Conservation (phyloP, 331 rosid genomes). For the Acacia concinna region DNA sequence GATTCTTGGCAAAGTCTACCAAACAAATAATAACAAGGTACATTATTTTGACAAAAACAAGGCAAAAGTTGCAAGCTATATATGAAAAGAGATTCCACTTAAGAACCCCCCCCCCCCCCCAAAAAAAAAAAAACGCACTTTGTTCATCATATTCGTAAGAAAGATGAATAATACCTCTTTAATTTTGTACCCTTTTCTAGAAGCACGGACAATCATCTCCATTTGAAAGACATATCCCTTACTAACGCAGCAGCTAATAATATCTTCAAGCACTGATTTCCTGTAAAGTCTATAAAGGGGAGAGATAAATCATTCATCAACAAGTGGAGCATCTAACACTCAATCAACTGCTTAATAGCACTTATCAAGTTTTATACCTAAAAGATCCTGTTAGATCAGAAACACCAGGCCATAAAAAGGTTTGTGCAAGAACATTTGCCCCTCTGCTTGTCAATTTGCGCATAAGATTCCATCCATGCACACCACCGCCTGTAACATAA, state of each 20-base stretch:
- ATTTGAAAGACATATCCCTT: slow-evolving; percentile 98
- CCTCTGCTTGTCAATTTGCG: slow-evolving; percentile 97
- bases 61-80: neutral
- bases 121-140: neutral
- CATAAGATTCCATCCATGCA: slow-evolving; percentile 99
- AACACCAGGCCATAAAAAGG: slow-evolving; percentile 95
- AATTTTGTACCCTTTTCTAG: slow-evolving; percentile 85
- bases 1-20: neutral
- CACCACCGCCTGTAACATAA: slow-evolving; percentile 90
- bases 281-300: slow-evolving; percentile 67
- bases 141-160: slow-evolving; percentile 19
- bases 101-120: neutral
- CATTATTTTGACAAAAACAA: neutral
- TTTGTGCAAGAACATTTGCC: slow-evolving; percentile 96
- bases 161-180: slow-evolving; percentile 65
- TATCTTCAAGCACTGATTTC: slow-evolving; percentile 88
- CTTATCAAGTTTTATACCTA: slow-evolving; percentile 50
- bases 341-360: slow-evolving; percentile 22
- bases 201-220: slow-evolving; percentile 98
- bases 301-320: slow-evolving; percentile 30
- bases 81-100: neutral
- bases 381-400: slow-evolving; percentile 98
- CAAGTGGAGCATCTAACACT: slow-evolving; percentile 20
- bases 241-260: slow-evolving; percentile 85
- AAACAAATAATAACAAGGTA: neutral